Evolutionary conservation across 208 protist species (phyloP), one percentile per base, ranked within the genome.

Genomic region (Leishmania martiniquensis): DNA sequence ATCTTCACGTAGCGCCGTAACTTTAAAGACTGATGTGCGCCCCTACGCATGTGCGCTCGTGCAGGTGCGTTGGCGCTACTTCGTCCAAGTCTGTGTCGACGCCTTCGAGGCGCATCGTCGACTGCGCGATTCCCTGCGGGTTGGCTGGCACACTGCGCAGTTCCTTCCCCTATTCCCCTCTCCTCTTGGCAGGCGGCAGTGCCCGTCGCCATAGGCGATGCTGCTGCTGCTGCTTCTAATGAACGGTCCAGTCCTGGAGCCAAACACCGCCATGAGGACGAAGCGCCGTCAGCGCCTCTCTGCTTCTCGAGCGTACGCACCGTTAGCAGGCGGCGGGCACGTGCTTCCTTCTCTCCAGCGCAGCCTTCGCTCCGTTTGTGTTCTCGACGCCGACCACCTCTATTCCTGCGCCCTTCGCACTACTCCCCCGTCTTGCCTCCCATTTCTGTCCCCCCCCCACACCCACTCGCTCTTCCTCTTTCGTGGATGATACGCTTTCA

Each of bases 1-100:
- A 91, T 68, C 75, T 75, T n/a, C 72, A 77, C 54, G 39, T 44
- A 4, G n/a, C 66, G 29, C n/a, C 15, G 22, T 71, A 52, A 7
- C 66, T 71, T 44, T 49, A 49, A 42, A 22, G 66, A 1, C 52
- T 12, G 37, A 42, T 47, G 29, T 17, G 10, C 6, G 44, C 13
- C 39, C 6, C 20, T 44, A 34, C 44, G 20, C 15, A 7, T 34
- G 4, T n/a, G 59, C n/a, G n/a, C n/a, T n/a, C n/a, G n/a, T n/a
- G n/a, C n/a, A n/a, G n/a, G n/a, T n/a, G n/a, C n/a, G n/a, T n/a
- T n/a, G n/a, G n/a, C n/a, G n/a, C 32, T 65, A 10, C 32, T 65
- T 17, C 32, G 60, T 44, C 13, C 37, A 22, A 10, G 20, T 25
- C 37, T 44, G 15, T 67, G 5, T n/a, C 37, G 20, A 13, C 13